phyloP scores from a whole-genome alignment of 2,329 filamentous ascomycete species.

The Calonectria multiphialidica region DNA sequence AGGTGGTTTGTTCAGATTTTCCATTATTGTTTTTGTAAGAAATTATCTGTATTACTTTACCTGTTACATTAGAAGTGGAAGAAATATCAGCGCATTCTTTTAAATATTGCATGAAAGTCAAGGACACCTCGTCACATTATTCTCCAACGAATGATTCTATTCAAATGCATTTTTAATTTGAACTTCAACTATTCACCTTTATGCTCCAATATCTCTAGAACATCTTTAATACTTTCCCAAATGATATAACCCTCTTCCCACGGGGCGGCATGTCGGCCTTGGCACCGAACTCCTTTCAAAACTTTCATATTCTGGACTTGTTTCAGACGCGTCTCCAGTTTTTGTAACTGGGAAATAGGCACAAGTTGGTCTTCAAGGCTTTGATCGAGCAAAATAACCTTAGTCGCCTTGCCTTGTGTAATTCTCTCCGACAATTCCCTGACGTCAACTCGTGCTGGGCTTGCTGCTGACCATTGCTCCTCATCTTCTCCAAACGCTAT shows the following conservation, averaged over 20 bases:
- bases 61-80: too few species aligned
- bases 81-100: too few species aligned
- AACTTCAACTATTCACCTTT: neutral
- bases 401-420: neutral
- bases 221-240: neutral
- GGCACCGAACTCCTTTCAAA: neutral
- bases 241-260: slow-evolving; percentile 8
- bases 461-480: neutral
- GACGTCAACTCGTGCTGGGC: neutral
- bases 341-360: neutral
- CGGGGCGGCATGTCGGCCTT: neutral
- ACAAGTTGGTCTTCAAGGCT: neutral
- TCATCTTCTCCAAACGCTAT: neutral
- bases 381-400: neutral
- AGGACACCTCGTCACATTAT: too few species aligned
- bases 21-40: neutral
- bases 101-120: too few species aligned
- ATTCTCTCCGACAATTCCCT: neutral
- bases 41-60: too few species aligned
- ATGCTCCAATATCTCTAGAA: neutral
- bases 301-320: neutral
- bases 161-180: neutral
- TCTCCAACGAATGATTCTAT: too few species aligned
- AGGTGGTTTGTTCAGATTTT: neutral
- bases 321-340: neutral